Evolutionary conservation across 306 rosid species (phyloP), one percentile per base, ranked within the genome.

Genomic region (Castanea sativa): DNA sequence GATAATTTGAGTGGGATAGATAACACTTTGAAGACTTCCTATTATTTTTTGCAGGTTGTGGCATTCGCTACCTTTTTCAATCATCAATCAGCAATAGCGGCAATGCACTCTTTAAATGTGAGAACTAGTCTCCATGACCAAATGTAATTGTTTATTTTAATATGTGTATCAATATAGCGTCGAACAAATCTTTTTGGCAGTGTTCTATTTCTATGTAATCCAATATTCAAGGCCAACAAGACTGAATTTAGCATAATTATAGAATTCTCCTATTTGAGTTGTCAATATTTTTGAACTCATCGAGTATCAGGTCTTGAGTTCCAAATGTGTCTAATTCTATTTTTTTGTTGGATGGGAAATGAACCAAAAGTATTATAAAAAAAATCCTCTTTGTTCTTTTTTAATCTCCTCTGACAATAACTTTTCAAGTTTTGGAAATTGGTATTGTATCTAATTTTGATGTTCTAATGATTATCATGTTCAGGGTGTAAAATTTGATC

Each of bases 401-500:
- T 49, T 49, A 49, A 49, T 49, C 16, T 49, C 53, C 53, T 12
- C 53, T 49, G 53, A 49, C 14, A 43, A 68, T 72, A 74, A 68
- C 21, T 45, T 74, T 58, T 69, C 75, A 76, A 16, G 20, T 56
- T 64, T 73, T 49, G 43, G 79, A 80, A 76, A 69, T 76, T 76
- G 74, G 45, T 58, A 56, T 79, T 67, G 55, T 11, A 51, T 86
- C 77, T 87, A 30, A 85, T 75, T 10, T 81, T 33, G 55, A 74
- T 71, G 55, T 78, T 83, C 41, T 52, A 32, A 65, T 74, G 83
- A 65, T 79, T 60, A 45, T 81, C 21, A 58, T 18, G 38, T 55
- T 52, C 85, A 95, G 99, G 98, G 98, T 73, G 95, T 91, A 71
- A 92, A 95, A 82, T 95, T 95, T 88, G 99, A 95, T 80, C 99